Base-by-base conservation (phyloP, 2,329 filamentous ascomycete genomes). In the Diaporthe sp. region DNA sequence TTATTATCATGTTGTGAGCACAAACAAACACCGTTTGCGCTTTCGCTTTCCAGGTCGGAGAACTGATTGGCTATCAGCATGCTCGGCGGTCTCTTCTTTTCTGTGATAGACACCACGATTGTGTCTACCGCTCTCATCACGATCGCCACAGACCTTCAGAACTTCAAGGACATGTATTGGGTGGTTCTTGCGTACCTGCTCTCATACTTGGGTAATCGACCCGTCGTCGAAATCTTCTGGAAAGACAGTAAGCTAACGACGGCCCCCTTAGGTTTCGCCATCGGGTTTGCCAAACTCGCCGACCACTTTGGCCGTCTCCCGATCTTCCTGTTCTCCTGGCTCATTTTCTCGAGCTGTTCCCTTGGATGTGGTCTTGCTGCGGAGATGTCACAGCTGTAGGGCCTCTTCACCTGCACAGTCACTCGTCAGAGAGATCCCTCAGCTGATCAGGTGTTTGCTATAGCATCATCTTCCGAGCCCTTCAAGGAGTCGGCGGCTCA, bases 401-500 rank as follows among this genome's bases (percentile, higher is more conserved):
- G 79, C 22, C 35, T 72, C 25, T 30, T 68, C 70, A 17, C 4
- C 15, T 22, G 51, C 4, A 22, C 19, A 22, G 53, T 9, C 50
- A 10, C 17, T 13, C 15, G 27, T 12, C 13, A 27, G 5, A 10
- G 25, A 32, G 39, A 9, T 15, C 19, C 47, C 37, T 22, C 10
- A 27, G 56, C 44, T 44, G 39, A 70, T 70, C 71, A 81, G 74
- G 61, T 6, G 73, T 27, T 56, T 70, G n/a, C 47, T 30, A 47
- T 63, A 91, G 90, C 1, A 91, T 92, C 63, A 78, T 89, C 19
- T 92, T 86, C 73, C 87, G 90, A 27, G 88, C 88, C 1, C 86
- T 92, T 19, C 90, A 92, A 73, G 90, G 90, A 6, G 85, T 92
- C 56, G 90, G 91, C 0, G 91, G 89, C 2, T 90, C 91, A 12